Evolutionary conservation across 2,329 filamentous ascomycete genomes (phyloP), one percentile per base, ranked within the genome.

Genomic region (Knufia petricola): DNA sequence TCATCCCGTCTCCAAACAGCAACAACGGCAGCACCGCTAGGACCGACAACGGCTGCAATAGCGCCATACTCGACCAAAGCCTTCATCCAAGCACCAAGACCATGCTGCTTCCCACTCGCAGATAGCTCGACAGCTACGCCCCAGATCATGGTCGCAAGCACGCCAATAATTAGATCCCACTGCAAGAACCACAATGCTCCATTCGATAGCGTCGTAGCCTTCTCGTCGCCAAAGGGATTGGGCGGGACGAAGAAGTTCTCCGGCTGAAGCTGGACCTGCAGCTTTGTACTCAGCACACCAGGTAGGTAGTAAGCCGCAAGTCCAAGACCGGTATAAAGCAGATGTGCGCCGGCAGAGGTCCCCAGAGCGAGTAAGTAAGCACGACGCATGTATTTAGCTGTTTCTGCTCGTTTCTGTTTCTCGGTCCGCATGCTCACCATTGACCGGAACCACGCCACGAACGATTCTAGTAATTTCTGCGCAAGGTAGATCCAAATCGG

Each of bases 1-100:
- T 72, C 68, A 59, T 77, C 74, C 46, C 73, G 66, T 55, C 70
- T 67, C 73, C 73, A 75, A 13, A 76, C 60, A 47, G 74, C 58
- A 37, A 67, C 62, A 4, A 72, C 65, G 6, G 67, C 65, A 17
- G 68, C 66, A 3, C 67, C 72, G 20, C 65, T 62, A 1, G 73
- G 71, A 0, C 74, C 73, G 9, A 65, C 59, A 10, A 73, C 10
- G 20, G 63, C 41, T 12, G 61, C 57, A 58, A 69, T 63, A 1
- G 63, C 12, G 9, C 53, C 54, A 17, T 64, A 58, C 56, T 72
- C 71, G 6, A 62, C 32, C 6, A 63, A 23, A 7, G 69, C 55
- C 12, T 56, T 53, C 1, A 57, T 32, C 55, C 53, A 64, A 8
- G 59, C 59, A 1, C 57, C 49, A 19, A 51, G 42, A 3, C 60